A percentile compares a stretch with the other conserved stretches of the same genome.
These are phyloP conservation scores for Gillenia trifoliata DNA, from an alignment of 306 rosid species.

Conservation along the genomic window DNA sequence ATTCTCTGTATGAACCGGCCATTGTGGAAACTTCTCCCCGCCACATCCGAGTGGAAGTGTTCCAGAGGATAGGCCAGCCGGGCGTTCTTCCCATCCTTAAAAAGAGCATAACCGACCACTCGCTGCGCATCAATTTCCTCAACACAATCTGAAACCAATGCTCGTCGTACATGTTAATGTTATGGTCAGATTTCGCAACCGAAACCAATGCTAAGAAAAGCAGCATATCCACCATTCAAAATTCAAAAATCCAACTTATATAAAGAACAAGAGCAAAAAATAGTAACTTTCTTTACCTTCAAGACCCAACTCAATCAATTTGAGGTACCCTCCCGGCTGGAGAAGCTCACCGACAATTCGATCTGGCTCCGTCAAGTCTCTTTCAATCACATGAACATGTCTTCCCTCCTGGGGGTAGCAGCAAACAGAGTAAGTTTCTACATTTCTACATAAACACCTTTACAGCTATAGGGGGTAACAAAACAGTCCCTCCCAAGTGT, in stretches of 20 bases:
- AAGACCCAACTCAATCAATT: constrained; percentile 53
- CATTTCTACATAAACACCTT: not conserved
- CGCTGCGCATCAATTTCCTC: constrained; percentile 64
- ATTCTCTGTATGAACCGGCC: constrained; percentile 67
- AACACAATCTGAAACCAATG: constrained; percentile 45
- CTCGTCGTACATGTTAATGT: not conserved
- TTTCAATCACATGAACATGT: constrained; percentile 52
- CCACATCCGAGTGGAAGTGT: constrained; percentile 44
- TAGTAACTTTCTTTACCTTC: constrained; percentile 32
- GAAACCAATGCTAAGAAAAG: not conserved
- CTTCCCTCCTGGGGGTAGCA: constrained; percentile 47
- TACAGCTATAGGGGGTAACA: not conserved
- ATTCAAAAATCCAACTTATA: not conserved
- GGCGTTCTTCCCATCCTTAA: constrained; percentile 49
- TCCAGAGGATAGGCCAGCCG: constrained; percentile 55
- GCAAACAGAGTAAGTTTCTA: not conserved
- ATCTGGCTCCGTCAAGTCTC: constrained; percentile 53
- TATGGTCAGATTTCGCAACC: constrained; percentile 3
- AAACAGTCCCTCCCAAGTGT: not conserved
- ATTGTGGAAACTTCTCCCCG: constrained; percentile 72
- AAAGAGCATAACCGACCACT: constrained; percentile 60
- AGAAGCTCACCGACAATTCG: constrained; percentile 67
- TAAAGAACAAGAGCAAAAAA: not conserved
- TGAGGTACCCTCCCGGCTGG: constrained; percentile 67
- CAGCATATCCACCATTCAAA: not conserved